These are phyloP conservation scores for Lyophyllum decastes DNA, from an alignment of 768 basidiomycete genomes.

Conservation along the genomic window DNA sequence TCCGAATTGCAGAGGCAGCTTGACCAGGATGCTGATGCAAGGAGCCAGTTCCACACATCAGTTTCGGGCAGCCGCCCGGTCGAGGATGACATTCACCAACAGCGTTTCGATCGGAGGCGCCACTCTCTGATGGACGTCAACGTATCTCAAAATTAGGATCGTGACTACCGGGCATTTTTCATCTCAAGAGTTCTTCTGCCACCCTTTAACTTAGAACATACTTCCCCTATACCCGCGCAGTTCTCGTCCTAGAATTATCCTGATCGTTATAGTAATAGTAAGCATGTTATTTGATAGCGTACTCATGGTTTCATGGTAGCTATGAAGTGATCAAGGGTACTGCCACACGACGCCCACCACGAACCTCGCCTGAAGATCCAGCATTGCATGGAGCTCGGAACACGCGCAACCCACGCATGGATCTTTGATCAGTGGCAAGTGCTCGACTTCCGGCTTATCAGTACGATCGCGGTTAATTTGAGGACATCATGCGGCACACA, in stretches of 20 bases:
- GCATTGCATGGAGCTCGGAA: not conserved
- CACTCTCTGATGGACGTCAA: not conserved
- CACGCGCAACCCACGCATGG: constrained; percentile 3
- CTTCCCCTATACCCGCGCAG: not conserved
- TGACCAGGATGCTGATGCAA: constrained; percentile 15
- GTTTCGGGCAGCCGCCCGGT: not conserved
- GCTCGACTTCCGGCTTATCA: constrained; percentile 6
- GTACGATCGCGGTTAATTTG: constrained; percentile 6
- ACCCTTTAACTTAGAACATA: not conserved
- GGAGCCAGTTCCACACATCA: constrained; percentile 1
- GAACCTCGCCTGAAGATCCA: not conserved
- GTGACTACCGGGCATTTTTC: not conserved
- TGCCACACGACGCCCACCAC: not conserved
- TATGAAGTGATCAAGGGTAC: not conserved
- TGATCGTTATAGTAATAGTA: not conserved
- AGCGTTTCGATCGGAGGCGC: constrained; percentile 4
- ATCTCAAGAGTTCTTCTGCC: not conserved
- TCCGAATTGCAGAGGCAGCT: constrained; percentile 50
- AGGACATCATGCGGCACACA: constrained; percentile 9
- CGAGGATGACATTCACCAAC: constrained; percentile 1
- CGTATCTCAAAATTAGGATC: not conserved
- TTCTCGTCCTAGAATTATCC: not conserved
- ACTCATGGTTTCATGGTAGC: not conserved
- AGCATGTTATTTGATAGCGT: not conserved
- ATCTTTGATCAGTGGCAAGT: not conserved